Evolutionary conservation across 345 rosid genomes (phyloP), one percentile per base, ranked within the genome.

Genomic region (Mercurialis annua): DNA sequence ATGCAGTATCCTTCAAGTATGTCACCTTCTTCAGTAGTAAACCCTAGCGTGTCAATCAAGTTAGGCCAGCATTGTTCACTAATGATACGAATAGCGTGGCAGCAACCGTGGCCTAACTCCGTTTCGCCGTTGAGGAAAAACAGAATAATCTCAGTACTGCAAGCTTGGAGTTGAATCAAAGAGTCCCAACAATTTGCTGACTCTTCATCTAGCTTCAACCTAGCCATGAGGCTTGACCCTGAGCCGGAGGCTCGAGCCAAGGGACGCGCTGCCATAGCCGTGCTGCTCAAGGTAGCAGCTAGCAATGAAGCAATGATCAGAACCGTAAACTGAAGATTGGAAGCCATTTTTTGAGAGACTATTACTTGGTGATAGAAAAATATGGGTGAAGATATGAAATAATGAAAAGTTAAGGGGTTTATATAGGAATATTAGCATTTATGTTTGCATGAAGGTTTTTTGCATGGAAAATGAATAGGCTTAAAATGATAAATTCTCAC

Each of bases 121-220:
- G 90, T 81, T 73, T 91, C 96, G 9, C 93, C 93, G n/a, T 88
- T 83, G 56, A 89, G 77, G 70, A 91, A 91, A 73, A 91, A 91
- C 53, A 84, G 16, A 44, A 87, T 61, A 4, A 91, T 68, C 77
- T 87, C 96, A 1, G 87, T 94, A 0, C 87, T 81, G 54, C 98
- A 89, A 18, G 89, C 74, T 64, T 89, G 90, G 14, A 89, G 88
- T 73, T 87, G 83, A 54, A 84, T 67, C 77, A 89, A 29, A 14
- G 96, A 84, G 56, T 77, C 92, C 96, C 96, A 89, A 62, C 96
- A 92, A 66, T 64, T 69, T 0, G 83, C 11, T 14, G 90, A 74
- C 26, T 75, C 84, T 8, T 78, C 79, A 14, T 80, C 80, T 53
- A 86, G 58, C 44, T 74, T 84, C 59, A 83, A 70, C 8, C 90